phyloP scores from a whole-genome alignment of 768 basidiomycete genomes.

The Hemileccinum rubropunctum region DNA sequence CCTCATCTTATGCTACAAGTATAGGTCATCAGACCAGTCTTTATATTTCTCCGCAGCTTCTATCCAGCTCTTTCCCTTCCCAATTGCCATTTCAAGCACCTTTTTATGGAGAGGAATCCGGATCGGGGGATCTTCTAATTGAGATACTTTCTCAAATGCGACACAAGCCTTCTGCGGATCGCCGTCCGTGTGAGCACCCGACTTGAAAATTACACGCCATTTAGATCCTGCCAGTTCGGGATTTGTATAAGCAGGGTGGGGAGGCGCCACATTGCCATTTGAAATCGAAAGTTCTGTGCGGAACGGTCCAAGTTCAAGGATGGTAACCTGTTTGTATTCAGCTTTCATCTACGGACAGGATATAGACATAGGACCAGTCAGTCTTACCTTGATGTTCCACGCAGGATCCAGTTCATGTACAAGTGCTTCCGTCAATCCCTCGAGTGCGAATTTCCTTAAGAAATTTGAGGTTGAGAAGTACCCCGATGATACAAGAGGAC shows the following conservation, averaged over 20 bases:
- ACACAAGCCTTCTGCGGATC: slow-evolving; percentile 22
- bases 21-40: slow-evolving; percentile 8
- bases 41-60: slow-evolving; percentile 18
- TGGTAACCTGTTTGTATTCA: slow-evolving; percentile 1
- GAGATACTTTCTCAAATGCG: slow-evolving; percentile 17
- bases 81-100: not conserved
- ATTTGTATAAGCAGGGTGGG: slow-evolving; percentile 18
- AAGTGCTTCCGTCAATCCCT: slow-evolving; percentile 27
- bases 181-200: not conserved
- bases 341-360: no score
- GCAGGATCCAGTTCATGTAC: slow-evolving; percentile 23
- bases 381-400: slow-evolving; percentile 23
- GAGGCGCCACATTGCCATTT: not conserved
- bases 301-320: slow-evolving; percentile 16
- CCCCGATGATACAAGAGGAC: not conserved
- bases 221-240: slow-evolving; percentile 7
- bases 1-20: no score
- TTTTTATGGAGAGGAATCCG: slow-evolving; percentile 18
- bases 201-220: not conserved
- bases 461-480: not conserved
- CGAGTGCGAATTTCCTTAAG: slow-evolving; percentile 23
- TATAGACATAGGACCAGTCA: not conserved
- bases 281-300: slow-evolving; percentile 6
- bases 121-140: slow-evolving; percentile 20
- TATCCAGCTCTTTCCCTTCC: slow-evolving; percentile 13